Evolutionary conservation across 345 rosid genomes (phyloP).

Genomic region (Citrus maxima): DNA sequence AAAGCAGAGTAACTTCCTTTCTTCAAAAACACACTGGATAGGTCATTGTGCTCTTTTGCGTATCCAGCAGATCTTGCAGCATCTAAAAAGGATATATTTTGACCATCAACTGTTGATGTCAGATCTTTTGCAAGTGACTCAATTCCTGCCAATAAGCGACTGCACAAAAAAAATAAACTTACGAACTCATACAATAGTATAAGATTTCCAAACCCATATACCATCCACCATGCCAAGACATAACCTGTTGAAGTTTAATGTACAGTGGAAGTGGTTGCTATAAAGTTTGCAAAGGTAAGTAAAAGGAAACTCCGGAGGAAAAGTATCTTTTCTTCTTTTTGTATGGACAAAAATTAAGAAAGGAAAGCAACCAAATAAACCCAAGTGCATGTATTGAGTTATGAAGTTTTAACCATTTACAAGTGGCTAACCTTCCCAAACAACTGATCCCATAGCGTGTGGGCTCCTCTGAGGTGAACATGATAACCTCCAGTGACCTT

Average conservation of each 20-base stretch:
- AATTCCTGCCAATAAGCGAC: slow-evolving; percentile 83
- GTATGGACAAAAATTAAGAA: neutral
- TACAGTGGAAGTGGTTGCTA: neutral
- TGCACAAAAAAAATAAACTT: slow-evolving; percentile 27
- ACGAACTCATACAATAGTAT: slow-evolving; percentile 9
- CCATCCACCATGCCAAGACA: neutral
- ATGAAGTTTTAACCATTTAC: neutral
- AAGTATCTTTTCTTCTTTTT: neutral
- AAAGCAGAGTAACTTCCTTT: slow-evolving; percentile 79
- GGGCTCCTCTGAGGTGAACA: slow-evolving; percentile 96
- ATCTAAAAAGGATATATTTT: slow-evolving; percentile 69
- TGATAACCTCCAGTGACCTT: slow-evolving; percentile 78
- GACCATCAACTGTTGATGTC: slow-evolving; percentile 61
- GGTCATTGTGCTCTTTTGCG: slow-evolving; percentile 48
- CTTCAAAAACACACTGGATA: slow-evolving; percentile 57
- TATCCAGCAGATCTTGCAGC: slow-evolving; percentile 90
- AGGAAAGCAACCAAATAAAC: neutral
- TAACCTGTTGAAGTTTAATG: neutral
- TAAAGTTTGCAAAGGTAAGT: neutral
- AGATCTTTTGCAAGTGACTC: slow-evolving; percentile 54
- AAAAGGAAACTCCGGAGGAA: neutral
- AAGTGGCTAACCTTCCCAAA: slow-evolving; percentile 73
- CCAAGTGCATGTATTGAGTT: neutral
- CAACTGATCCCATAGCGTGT: slow-evolving; percentile 94
- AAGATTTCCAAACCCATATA: neutral